A percentile compares a stretch with the other conserved stretches of the same genome.
phyloP scores from a whole-genome alignment of 495 filamentous ascomycete species.

The Lindgomyces ingoldianus region DNA sequence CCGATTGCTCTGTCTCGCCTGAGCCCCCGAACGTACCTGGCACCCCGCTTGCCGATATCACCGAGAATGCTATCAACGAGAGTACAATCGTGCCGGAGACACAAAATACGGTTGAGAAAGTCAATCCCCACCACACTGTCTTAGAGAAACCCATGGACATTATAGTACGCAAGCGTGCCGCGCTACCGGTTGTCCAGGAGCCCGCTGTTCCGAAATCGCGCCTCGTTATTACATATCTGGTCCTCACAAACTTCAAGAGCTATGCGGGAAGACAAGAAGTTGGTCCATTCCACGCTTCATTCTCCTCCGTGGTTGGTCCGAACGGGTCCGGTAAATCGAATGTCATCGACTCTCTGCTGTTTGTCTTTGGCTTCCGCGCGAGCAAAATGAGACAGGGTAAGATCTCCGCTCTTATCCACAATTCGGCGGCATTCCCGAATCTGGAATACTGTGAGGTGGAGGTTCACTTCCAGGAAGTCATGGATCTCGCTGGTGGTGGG shows the following conservation, averaged over 20 bases:
- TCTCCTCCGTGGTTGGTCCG: constrained; percentile 97
- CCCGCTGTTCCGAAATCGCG: constrained; percentile 72
- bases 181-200: constrained; percentile 67
- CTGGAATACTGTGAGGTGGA: constrained; percentile 90
- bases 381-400: constrained; percentile 99
- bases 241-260: constrained; percentile 96
- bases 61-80: constrained; percentile 67
- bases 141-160: constrained; percentile 94
- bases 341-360: constrained; percentile 95
- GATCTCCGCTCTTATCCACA: constrained; percentile 95
- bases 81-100: constrained; percentile 41
- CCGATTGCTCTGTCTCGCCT: constrained; percentile 49
- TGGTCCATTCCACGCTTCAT: constrained; percentile 93
- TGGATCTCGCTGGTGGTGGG: constrained; percentile 76
- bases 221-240: constrained; percentile 86
- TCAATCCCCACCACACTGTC: constrained; percentile 71
- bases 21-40: constrained; percentile 36
- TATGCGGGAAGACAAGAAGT: constrained; percentile 95
- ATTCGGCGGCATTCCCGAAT: constrained; percentile 82
- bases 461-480: constrained; percentile 92
- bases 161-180: constrained; percentile 79
- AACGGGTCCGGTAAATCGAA: constrained; percentile 99
- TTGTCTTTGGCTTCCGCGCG: constrained; percentile 96
- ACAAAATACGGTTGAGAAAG: constrained; percentile 51
- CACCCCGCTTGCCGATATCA: constrained; percentile 77